A percentile compares a stretch with the other conserved stretches of the same genome.
Conservation (phyloP, 1,284 basidiomycete species). For the Trichosporon asahii region DNA sequence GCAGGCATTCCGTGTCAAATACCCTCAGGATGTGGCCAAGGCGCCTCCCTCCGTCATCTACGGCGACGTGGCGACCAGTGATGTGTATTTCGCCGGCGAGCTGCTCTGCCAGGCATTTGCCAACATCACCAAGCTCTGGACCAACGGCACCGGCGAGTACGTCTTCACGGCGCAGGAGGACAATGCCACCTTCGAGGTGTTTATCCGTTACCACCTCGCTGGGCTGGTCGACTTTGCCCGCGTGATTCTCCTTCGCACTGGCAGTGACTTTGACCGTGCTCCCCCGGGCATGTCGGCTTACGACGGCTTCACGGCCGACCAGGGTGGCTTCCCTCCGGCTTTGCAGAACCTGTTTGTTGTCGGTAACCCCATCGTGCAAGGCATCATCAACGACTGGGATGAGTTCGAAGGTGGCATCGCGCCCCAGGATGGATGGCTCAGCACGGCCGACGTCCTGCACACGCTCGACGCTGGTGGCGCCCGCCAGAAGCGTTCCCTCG, state of each 20-base stretch:
- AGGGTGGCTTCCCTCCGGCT: conserved; percentile 42
- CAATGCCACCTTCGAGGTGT: conserved; percentile 55
- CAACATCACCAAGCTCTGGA: conserved; percentile 53
- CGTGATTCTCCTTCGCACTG: conserved; percentile 56
- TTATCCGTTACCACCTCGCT: conserved; percentile 53
- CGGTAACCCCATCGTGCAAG: conserved; percentile 40
- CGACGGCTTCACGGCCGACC: conserved; percentile 36
- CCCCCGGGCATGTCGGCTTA: conserved; percentile 35
- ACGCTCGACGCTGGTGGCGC: conserved; percentile 14
- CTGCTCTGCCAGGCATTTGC: conserved; percentile 53
- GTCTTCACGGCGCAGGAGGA: conserved; percentile 58
- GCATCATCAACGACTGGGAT: conserved; percentile 42
- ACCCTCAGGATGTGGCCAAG: conserved; percentile 48
- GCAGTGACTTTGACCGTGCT: conserved; percentile 55
- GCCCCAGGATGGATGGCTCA: conserved; percentile 34
- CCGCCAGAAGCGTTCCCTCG: background rate
- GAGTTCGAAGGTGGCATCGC: conserved; percentile 33
- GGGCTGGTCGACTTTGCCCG: conserved; percentile 55
- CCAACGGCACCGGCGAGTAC: conserved; percentile 46
- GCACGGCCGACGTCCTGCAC: conserved; percentile 34
- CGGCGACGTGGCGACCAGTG: conserved; percentile 54
- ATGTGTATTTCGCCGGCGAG: conserved; percentile 54
- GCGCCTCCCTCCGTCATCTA: conserved; percentile 46
- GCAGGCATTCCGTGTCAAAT: conserved; percentile 44
- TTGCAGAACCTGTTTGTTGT: conserved; percentile 43